Conservation (phyloP, 73 alveolate genomes). For the Paramecium sonneborni region DNA sequence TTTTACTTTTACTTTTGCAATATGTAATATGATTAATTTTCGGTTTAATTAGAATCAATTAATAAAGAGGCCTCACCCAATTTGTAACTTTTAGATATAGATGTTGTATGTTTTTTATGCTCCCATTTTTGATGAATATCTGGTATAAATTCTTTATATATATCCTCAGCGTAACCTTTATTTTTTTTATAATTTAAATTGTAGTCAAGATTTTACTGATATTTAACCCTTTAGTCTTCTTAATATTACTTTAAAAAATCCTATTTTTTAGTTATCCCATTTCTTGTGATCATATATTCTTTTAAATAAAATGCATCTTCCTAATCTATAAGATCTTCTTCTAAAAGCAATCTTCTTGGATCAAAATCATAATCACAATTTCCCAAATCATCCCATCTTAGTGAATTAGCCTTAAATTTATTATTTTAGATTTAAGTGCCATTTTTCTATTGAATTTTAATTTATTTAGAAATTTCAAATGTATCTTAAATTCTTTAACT, state of each 20-base stretch:
- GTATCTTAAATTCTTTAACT: not conserved
- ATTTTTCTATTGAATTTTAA: not conserved
- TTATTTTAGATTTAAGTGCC: not conserved
- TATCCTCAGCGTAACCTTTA: not conserved
- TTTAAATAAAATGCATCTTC: constrained; percentile 2
- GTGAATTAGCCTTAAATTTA: not conserved
- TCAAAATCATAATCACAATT: not conserved
- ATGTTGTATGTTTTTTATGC: not conserved
- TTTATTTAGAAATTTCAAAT: not conserved
- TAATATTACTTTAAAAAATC: not conserved
- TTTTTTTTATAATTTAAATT: not conserved
- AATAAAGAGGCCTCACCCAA: not conserved
- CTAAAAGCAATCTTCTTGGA: constrained; percentile 8
- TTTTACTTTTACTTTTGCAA: not conserved
- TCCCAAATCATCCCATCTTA: constrained; percentile 31
- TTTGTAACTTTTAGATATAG: not conserved
- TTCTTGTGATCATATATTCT: not conserved
- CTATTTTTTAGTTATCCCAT: not conserved
- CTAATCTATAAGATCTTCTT: constrained; percentile 1
- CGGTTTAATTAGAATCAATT: not conserved
- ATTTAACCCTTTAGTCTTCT: not conserved
- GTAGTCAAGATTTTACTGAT: not conserved
- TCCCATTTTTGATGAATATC: not conserved
- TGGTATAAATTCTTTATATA: not conserved
- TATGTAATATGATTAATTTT: not conserved